These are phyloP conservation scores for Diaporthe citriasiana DNA, from an alignment of 2,329 filamentous ascomycete genomes.

Conservation along the genomic window DNA sequence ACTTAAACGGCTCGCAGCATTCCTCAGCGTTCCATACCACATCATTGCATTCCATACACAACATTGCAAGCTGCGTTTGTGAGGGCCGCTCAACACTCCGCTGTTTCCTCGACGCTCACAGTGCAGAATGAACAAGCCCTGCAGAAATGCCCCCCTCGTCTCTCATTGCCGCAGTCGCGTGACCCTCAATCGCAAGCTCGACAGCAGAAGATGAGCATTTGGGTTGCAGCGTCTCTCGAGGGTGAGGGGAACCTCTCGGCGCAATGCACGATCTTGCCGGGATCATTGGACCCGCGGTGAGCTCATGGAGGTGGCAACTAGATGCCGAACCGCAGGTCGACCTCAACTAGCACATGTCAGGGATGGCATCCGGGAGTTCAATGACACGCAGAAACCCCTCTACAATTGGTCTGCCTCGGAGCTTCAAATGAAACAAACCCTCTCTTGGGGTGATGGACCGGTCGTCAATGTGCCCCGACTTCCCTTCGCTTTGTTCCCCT, in stretches of 20 bases:
- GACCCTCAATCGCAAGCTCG: not conserved
- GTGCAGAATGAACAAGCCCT: not conserved
- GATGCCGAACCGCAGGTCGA: not conserved
- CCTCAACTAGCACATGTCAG: slow-evolving; percentile 23
- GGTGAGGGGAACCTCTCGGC: not conserved
- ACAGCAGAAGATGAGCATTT: not conserved
- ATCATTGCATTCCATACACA: too few relatives aligned
- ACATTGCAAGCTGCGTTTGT: too few relatives aligned
- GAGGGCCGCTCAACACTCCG: too few relatives aligned
- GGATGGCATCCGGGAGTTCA: not conserved
- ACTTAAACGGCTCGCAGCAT: not conserved
- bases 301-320: not conserved
- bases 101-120: not conserved
- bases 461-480: not conserved
- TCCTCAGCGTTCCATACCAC: not conserved
- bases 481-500: not conserved
- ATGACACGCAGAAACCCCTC: slow-evolving; percentile 28
- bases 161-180: not conserved
- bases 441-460: not conserved
- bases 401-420: not conserved
- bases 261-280: not conserved
- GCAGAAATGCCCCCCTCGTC: not conserved
- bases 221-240: not conserved
- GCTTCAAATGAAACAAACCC: slow-evolving; percentile 23
- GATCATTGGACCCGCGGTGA: not conserved